These are phyloP conservation scores for Coemansia sp. DNA, from an alignment of 192 early-diverging fungal species.

Conservation along the genomic window DNA sequence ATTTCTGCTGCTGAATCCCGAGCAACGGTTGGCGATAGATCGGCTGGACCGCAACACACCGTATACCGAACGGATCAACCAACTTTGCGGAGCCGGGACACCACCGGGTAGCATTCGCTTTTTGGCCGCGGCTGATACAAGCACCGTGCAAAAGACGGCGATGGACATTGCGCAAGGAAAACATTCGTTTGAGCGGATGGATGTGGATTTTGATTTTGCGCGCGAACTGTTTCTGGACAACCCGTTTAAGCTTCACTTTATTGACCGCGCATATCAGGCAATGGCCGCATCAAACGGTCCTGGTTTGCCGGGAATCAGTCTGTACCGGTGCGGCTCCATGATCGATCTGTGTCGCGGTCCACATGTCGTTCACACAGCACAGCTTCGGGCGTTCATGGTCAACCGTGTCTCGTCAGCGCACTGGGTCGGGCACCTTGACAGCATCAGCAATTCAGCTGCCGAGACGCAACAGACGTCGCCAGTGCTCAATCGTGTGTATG, in stretches of 20 bases:
- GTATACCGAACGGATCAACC: slow-evolving; percentile 21
- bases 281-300: not conserved
- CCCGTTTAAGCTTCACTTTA: slow-evolving; percentile 70
- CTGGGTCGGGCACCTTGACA: slow-evolving; percentile 48
- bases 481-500: slow-evolving; percentile 65
- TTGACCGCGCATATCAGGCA: slow-evolving; percentile 32
- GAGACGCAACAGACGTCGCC: slow-evolving; percentile 42
- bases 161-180: slow-evolving; percentile 54
- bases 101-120: slow-evolving; percentile 35
- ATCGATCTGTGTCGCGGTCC: slow-evolving; percentile 79
- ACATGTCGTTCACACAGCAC: slow-evolving; percentile 64
- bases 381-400: slow-evolving; percentile 56
- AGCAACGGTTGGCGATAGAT: slow-evolving; percentile 2
- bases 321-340: slow-evolving; percentile 68
- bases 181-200: slow-evolving; percentile 61
- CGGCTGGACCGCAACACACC: slow-evolving; percentile 9
- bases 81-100: slow-evolving; percentile 12
- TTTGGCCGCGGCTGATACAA: slow-evolving; percentile 52
- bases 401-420: slow-evolving; percentile 59
- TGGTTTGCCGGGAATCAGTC: slow-evolving; percentile 45
- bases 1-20: slow-evolving; percentile 54
- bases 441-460: not conserved
- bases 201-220: slow-evolving; percentile 57
- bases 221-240: slow-evolving; percentile 63
- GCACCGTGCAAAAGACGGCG: slow-evolving; percentile 52